phyloP scores from a whole-genome alignment of 139 green algal species.

The Eudorina sp. region DNA sequence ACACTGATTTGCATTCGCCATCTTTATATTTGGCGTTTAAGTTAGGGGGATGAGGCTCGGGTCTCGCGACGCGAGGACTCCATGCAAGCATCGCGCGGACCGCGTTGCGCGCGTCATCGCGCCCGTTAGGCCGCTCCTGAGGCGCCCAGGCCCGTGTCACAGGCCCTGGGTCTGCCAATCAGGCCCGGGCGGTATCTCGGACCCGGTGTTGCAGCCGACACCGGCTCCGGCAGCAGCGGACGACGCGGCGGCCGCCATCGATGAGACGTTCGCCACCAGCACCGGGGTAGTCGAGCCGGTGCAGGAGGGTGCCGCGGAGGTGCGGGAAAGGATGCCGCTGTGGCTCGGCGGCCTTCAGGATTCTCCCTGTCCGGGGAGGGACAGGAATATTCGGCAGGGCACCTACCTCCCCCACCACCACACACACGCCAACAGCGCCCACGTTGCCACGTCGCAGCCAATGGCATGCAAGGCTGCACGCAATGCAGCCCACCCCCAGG shows the following conservation, averaged over 20 bases:
- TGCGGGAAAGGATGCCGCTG: no score
- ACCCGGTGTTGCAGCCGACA: neutral
- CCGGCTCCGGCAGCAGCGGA: neutral
- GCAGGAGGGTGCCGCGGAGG: constrained; percentile 72
- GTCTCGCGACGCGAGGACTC: neutral
- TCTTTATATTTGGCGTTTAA: no score
- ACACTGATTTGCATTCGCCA: no score
- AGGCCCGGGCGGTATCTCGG: neutral
- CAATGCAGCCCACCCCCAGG: no score
- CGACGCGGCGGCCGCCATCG: neutral
- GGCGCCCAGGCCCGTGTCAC: neutral
- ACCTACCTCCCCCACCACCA: no score
- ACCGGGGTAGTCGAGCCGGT: constrained; percentile 71
- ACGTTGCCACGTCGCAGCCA: no score
- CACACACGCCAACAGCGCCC: no score
- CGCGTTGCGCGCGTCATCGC: neutral
- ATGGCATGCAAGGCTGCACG: no score
- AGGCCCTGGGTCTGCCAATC: neutral
- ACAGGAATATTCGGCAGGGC: no score
- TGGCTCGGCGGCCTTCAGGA: no score
- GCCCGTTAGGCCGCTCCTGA: neutral
- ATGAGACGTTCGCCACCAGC: constrained; percentile 73
- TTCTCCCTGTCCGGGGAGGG: no score
- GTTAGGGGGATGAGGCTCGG: neutral
- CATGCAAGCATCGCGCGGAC: neutral